A percentile compares a stretch with the other conserved stretches of the same genome.
These are phyloP conservation scores for Vinca major DNA, from an alignment of 305 asterid genomes.

Conservation along the genomic window DNA sequence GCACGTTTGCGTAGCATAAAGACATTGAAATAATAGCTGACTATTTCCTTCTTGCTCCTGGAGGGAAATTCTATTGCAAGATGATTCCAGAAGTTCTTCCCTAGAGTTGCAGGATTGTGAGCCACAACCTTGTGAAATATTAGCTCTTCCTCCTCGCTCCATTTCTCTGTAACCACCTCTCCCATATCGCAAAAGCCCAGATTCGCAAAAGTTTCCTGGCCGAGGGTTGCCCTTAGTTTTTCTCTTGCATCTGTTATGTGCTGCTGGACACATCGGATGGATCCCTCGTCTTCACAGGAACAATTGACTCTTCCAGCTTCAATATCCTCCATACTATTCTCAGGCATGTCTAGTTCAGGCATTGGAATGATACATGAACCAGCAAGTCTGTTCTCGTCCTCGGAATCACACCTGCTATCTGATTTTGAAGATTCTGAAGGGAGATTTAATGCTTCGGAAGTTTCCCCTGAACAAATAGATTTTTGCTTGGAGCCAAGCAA, in stretches of 20 bases:
- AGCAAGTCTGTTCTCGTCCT: conserved; percentile 27
- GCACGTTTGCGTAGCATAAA: conserved; percentile 61
- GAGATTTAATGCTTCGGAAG: conserved; percentile 7
- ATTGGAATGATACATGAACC: conserved; percentile 53
- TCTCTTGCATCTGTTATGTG: conserved; percentile 59
- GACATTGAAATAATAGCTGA: conserved; percentile 72
- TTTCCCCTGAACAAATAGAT: conserved; percentile 8
- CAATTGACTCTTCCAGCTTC: conserved; percentile 54
- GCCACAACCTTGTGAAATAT: conserved; percentile 51
- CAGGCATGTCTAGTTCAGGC: conserved; percentile 34
- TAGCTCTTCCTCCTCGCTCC: conserved; percentile 64
- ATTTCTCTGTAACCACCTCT: conserved; percentile 47
- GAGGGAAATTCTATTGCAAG: conserved; percentile 49
- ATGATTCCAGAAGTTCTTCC: conserved; percentile 56
- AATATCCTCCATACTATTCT: conserved; percentile 22
- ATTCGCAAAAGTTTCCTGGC: conserved; percentile 33
- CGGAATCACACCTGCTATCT: conserved; percentile 4
- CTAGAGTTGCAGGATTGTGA: conserved; percentile 42
- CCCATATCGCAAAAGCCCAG: conserved; percentile 72
- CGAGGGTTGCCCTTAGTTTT: conserved; percentile 34
- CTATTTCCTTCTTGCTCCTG: conserved; percentile 45
- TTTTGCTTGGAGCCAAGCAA: conserved; percentile 11
- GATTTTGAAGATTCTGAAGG: conserved; percentile 8
- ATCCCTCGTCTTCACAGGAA: conserved; percentile 54
- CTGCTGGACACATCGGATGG: conserved; percentile 60